Base-by-base conservation (phyloP, 306 rosid genomes). In the Cyclanthera cordifolia region DNA sequence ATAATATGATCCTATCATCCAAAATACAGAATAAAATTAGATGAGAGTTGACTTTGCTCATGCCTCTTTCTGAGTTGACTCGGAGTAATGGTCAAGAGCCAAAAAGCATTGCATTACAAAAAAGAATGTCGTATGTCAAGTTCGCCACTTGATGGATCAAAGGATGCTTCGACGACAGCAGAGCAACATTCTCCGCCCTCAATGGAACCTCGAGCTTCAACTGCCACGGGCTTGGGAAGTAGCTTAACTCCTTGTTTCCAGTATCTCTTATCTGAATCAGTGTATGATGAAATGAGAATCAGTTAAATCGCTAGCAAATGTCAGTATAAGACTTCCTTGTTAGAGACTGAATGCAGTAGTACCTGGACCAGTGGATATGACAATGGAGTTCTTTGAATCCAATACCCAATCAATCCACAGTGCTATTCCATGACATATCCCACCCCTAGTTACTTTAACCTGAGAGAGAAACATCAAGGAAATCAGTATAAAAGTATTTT, bases 221-320 rank as follows among this genome's bases (percentile, higher is more conserved):
- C 83, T 11, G 69, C 80, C 75, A 80, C 86, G 13, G 98, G 96
- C 28, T 82, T 73, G 32, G 82, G 80, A 50, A 92, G 80, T 79
- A 92, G 95, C 93, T 86, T 89, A 50, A 92, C 83, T 75, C 96
- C 98, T 77, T 92, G 96, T 79, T 92, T 92, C 98, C 96, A 92
- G 43, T 81, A 80, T 78, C 95, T 89, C 57, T 81, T 87, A 76
- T 87, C 98, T 92, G 91, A 71, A 78, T 72, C 58, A 73, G 72
- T 56, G 20, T 47, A 56, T 57, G 20, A 20, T n/a, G 46, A 30
- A n/a, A 52, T 52, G 57, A 28, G 21, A 10, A 69, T 23, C 9
- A 50, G 45, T 49, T 67, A 48, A 47, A 53, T 47, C 28, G 14
- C 20, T 25, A n/a, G 24, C 39, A 53, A 21, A 24, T 41, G 17